These are phyloP conservation scores for Xylariaceae sp. DNA, from an alignment of 2,329 filamentous ascomycete species.

Conservation along the genomic window DNA sequence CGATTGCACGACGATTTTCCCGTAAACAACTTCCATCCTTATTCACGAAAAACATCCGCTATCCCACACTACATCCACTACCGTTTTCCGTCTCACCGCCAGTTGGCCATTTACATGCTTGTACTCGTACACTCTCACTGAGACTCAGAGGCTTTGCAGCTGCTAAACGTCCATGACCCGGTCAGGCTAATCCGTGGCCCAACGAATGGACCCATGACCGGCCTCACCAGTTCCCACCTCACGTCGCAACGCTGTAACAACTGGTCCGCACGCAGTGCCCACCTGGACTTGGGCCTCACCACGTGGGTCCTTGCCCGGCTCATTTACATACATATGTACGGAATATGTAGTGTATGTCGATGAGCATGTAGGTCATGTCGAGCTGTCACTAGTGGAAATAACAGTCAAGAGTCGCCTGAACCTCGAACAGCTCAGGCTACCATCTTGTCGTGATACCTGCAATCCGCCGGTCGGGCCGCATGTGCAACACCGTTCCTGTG, in stretches of 20 bases:
- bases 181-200: background rate
- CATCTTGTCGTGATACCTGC: too few relatives aligned
- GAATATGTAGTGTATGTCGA: background rate
- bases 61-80: background rate
- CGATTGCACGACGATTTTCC: background rate
- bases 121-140: too few relatives aligned
- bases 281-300: background rate
- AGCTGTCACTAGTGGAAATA: too few relatives aligned
- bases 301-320: background rate
- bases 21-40: background rate
- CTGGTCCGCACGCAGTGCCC: background rate
- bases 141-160: background rate
- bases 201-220: background rate
- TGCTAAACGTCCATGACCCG: background rate
- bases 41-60: background rate
- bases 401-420: too few relatives aligned
- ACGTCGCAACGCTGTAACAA: background rate
- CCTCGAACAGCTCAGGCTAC: too few relatives aligned
- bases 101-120: background rate
- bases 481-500: too few relatives aligned
- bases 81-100: background rate
- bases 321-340: background rate
- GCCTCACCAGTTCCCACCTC: background rate
- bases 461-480: too few relatives aligned
- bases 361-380: too few relatives aligned